Percentiles rank a stretch among this genome's conserved stretches.
These are phyloP conservation scores for grape (Vitis vinifera) DNA, from an alignment of 164 flowering plant genomes.

Conservation along the genomic window DNA sequence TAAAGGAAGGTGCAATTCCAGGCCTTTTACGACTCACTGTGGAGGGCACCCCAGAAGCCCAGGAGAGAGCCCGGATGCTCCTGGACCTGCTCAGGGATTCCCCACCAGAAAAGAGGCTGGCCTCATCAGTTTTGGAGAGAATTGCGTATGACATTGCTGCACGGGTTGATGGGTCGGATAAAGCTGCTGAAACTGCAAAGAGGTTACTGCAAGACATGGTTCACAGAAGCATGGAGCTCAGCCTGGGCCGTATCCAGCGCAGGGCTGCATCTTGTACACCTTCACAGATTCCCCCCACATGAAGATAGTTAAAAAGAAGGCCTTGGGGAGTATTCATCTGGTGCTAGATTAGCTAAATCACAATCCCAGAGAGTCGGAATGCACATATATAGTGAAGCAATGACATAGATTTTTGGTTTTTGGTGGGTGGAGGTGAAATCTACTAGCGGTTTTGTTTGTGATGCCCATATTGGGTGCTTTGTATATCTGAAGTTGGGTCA, in stretches of 20 bases:
- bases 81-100: slow-evolving; percentile 69
- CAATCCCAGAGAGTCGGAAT: slow-evolving; percentile 1
- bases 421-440: not conserved
- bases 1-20: slow-evolving; percentile 81
- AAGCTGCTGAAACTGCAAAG: slow-evolving; percentile 78
- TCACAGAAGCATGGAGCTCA: slow-evolving; percentile 66
- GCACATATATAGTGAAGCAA: not conserved
- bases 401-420: too few relatives aligned
- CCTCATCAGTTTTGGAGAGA: slow-evolving; percentile 47
- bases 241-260: slow-evolving; percentile 46
- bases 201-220: slow-evolving; percentile 65
- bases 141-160: slow-evolving; percentile 67
- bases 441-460: not conserved
- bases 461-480: not conserved
- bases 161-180: slow-evolving; percentile 60
- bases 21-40: slow-evolving; percentile 74
- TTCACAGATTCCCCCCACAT: slow-evolving; percentile 16
- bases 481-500: too few relatives aligned
- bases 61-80: slow-evolving; percentile 59
- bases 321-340: slow-evolving; percentile 13
- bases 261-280: slow-evolving; percentile 43
- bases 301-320: not conserved
- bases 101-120: slow-evolving; percentile 41
- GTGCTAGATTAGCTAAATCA: slow-evolving; percentile 12
- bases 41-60: slow-evolving; percentile 67